Evolutionary conservation across 2,329 filamentous ascomycete genomes (phyloP).

Genomic region (Alternaria conjuncta): DNA sequence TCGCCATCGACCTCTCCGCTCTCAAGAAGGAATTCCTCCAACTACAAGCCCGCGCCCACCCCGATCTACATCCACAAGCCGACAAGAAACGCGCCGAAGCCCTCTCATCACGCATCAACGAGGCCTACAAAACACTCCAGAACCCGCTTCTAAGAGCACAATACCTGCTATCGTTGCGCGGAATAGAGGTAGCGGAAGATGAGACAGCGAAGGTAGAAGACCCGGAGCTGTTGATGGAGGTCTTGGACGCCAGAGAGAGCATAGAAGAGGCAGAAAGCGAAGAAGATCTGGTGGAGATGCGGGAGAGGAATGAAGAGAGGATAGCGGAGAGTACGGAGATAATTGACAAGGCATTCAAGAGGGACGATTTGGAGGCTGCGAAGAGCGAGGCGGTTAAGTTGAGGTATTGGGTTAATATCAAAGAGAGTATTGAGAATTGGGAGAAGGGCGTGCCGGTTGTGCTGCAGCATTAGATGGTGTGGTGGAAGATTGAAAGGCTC

Average conservation of each 20-base stretch:
- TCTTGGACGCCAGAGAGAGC: slow-evolving; percentile 74
- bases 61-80: slow-evolving; percentile 65
- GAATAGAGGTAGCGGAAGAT: slow-evolving; percentile 79
- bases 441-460: slow-evolving; percentile 74
- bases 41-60: slow-evolving; percentile 79
- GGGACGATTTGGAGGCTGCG: slow-evolving; percentile 70
- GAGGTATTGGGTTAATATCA: slow-evolving; percentile 90
- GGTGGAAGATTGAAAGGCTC: not conserved
- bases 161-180: slow-evolving; percentile 76
- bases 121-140: slow-evolving; percentile 84
- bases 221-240: slow-evolving; percentile 75
- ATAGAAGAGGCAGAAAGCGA: slow-evolving; percentile 66
- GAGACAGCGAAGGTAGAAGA: slow-evolving; percentile 75
- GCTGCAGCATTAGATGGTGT: slow-evolving; percentile 56
- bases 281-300: slow-evolving; percentile 66
- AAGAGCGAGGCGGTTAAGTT: slow-evolving; percentile 75
- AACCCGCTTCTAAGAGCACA: slow-evolving; percentile 84
- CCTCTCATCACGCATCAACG: slow-evolving; percentile 83
- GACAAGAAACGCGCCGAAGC: slow-evolving; percentile 72
- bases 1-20: slow-evolving; percentile 71
- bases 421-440: slow-evolving; percentile 81
- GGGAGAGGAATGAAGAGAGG: slow-evolving; percentile 70
- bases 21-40: slow-evolving; percentile 86
- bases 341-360: slow-evolving; percentile 69
- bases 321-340: slow-evolving; percentile 67